Base-by-base conservation (phyloP, 805 yeast species). In the Hanseniaspora lachancei region DNA sequence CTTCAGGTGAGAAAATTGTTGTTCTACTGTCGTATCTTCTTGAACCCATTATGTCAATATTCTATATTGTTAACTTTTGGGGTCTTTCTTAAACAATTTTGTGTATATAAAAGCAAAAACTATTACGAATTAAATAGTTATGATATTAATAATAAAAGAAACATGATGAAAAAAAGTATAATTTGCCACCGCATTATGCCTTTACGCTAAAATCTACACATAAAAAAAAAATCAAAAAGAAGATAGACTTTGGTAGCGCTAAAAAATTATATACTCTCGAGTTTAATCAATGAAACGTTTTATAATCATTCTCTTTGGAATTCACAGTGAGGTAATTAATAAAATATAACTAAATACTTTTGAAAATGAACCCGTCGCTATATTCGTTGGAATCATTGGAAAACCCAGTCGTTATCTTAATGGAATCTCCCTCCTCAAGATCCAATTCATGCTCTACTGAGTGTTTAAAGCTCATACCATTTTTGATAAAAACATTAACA, bases 11-110 rank as follows among this genome's bases (percentile, higher is more conserved):
- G 73, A 93, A 93, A 66, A 93, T 95, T 5, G 98, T 93, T 52
- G 99, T 93, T 78, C 99, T 81, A 59, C 96, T 85, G 73, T 93
- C 99, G 88, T 93, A 93, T 79, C 99, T 83, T 84, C 97, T 85
- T 63, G 96, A 87, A 18, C 82, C 81, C 82, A 77, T 78, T 53
- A 27, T 62, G 18, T 39, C 27, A 20, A 23, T 29, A 41, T 42
- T 24, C 10, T 24, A 12, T 27, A n/a, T 24, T 6, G 15, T 42
- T 43, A 7, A 16, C 24, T 23, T 21, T 6, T 36, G 29, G 34
- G n/a, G 16, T 38, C 35, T 13, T 38, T 23, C 38, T 34, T 32
- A 8, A 12, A 2, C 6, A 39, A 18, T 10, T 5, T 20, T 21
- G 8, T 21, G 34, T 9, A 29, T 29, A 29, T 29, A 29, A 29